Conservation (phyloP, 176 grass and related monocot species). For the Eleusine coracana region DNA sequence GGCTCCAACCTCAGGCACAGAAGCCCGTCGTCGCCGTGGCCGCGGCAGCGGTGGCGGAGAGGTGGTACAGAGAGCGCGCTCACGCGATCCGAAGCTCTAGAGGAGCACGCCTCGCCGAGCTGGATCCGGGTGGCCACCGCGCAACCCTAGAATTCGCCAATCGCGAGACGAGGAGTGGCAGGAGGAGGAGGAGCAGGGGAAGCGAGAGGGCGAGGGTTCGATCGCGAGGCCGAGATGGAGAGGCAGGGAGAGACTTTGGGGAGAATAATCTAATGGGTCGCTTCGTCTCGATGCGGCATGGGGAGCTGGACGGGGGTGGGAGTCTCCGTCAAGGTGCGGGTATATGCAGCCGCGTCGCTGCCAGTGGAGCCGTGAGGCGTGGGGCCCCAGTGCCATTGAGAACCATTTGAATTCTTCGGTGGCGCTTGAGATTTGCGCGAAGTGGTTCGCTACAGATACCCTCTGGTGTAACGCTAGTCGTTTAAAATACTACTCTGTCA, state of each 20-base stretch:
- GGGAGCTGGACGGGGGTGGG: conserved; percentile 44
- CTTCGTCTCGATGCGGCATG: conserved; percentile 61
- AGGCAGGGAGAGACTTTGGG: conserved; percentile 46
- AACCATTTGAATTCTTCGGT: accelerated
- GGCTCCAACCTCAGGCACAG: conserved; percentile 19
- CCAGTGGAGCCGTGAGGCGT: accelerated
- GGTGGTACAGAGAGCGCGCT: background rate
- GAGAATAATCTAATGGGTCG: conserved; percentile 47
- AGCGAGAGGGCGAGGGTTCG: conserved; percentile 49
- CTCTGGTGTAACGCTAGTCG: conserved; percentile 7
- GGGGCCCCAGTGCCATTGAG: accelerated
- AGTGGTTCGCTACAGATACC: conserved; percentile 4
- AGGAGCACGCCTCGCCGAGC: background rate
- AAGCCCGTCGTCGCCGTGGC: conserved; percentile 7
- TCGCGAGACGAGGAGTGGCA: conserved; percentile 52
- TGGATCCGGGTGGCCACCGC: conserved; percentile 40
- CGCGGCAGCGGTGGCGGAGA: background rate
- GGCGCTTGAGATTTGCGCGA: background rate
- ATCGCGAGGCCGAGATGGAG: conserved; percentile 51
- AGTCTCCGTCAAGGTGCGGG: conserved; percentile 36
- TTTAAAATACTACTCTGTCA: background rate
- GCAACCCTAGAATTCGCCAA: conserved; percentile 54
- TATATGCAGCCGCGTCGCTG: conserved; percentile 29
- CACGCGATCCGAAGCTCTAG: conserved; percentile 44
- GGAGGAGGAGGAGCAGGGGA: conserved; percentile 28